Percentiles rank a stretch among this genome's conserved stretches.
Evolutionary conservation across 192 early-diverging fungal species (phyloP).

Genomic region (Coemansia sp.): DNA sequence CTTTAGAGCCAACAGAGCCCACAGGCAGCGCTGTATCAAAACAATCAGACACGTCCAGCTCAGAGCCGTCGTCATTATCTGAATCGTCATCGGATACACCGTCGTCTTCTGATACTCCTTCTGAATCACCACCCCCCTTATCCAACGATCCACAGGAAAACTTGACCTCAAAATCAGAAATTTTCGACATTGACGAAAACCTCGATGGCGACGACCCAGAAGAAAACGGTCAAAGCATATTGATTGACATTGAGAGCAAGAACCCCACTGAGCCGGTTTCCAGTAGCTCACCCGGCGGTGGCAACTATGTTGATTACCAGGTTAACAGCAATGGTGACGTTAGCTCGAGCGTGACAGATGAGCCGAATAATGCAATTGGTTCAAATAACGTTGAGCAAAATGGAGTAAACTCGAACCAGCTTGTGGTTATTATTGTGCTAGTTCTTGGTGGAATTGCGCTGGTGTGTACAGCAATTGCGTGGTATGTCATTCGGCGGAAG

Average conservation of each 20-base stretch:
- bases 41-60: too few species aligned
- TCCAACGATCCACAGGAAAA: too few species aligned
- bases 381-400: too few species aligned
- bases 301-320: conserved; percentile 1
- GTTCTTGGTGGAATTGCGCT: neutral
- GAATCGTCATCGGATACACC: too few species aligned
- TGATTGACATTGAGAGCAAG: neutral
- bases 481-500: conserved; percentile 6
- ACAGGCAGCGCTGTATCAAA: too few species aligned
- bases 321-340: neutral
- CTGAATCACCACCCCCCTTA: too few species aligned
- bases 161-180: too few species aligned
- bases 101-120: too few species aligned
- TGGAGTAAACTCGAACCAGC: neutral
- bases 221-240: neutral
- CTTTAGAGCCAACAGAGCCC: too few species aligned
- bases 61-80: too few species aligned
- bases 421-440: neutral
- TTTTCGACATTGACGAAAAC: too few species aligned
- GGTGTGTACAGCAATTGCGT: conserved; percentile 3
- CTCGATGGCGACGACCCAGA: neutral
- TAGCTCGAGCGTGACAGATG: neutral
- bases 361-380: neutral
- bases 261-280: too few species aligned
- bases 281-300: neutral